Percentiles rank a stretch among this genome's conserved stretches.
Conservation (phyloP, 2,329 filamentous ascomycete species). For the Hansfordia pulvinata region DNA sequence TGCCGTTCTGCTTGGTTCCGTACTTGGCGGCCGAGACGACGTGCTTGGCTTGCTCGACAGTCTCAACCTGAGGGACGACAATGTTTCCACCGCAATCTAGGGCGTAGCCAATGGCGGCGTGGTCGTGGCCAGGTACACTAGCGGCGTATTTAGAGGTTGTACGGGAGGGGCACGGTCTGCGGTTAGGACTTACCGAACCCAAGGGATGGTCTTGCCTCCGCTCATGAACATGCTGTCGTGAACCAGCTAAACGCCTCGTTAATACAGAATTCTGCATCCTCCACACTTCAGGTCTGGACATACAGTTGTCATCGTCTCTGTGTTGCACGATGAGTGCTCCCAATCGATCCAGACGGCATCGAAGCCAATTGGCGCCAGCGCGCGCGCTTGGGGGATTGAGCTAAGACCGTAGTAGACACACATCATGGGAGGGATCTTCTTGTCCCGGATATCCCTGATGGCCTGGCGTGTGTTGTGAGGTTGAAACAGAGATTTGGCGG, state of each 20-base stretch:
- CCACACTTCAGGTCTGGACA: too few species aligned
- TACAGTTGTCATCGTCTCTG: conserved; percentile 28
- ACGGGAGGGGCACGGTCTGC: too few species aligned
- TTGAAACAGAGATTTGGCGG: conserved; percentile 29
- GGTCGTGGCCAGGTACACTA: conserved; percentile 29
- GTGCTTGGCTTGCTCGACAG: conserved; percentile 28
- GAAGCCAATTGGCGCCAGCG: conserved; percentile 26
- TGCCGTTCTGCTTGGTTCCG: conserved; percentile 23
- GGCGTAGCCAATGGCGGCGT: conserved; percentile 29
- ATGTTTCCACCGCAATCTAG: conserved; percentile 34
- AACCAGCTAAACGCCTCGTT: conserved; percentile 22
- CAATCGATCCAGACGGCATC: conserved; percentile 32
- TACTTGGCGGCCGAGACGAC: conserved; percentile 28
- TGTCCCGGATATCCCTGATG: conserved; percentile 28
- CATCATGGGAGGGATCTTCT: conserved; percentile 28
- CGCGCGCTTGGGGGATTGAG: conserved; percentile 22
- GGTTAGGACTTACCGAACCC: conserved; percentile 20
- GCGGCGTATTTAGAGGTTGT: not conserved
- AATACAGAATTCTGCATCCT: too few species aligned
- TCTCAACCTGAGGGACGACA: conserved; percentile 32
- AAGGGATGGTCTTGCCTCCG: conserved; percentile 28
- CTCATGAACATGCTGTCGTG: conserved; percentile 32
- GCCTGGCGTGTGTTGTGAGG: conserved; percentile 29
- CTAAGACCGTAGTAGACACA: conserved; percentile 26
- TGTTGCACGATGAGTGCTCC: conserved; percentile 29